phyloP scores from a whole-genome alignment of 2,329 filamentous ascomycete species.

The Venturia aucupariae region DNA sequence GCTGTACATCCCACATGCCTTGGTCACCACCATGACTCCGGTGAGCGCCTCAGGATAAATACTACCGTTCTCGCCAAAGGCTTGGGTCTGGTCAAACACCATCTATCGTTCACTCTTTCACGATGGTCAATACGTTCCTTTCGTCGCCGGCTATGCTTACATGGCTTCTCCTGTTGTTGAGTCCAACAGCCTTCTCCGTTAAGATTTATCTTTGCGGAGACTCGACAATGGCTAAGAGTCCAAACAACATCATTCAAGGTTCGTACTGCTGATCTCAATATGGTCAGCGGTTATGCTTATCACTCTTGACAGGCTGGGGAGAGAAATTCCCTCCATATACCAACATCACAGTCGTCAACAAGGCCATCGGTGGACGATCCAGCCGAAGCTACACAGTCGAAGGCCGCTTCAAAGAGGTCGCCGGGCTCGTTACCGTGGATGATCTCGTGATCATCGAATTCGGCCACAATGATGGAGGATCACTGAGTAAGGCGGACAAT shows the following conservation, averaged over 20 bases:
- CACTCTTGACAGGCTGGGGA: slow-evolving; percentile 48
- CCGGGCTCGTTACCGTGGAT: slow-evolving; percentile 42
- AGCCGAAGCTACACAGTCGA: slow-evolving; percentile 59
- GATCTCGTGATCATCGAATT: slow-evolving; percentile 65
- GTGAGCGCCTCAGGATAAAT: background rate
- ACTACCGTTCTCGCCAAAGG: background rate
- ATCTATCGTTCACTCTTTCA: slow-evolving; percentile 2
- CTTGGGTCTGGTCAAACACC: too few relatives aligned
- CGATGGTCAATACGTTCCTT: background rate
- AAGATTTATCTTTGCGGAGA: slow-evolving; percentile 13
- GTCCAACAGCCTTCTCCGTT: background rate
- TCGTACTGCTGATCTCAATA: too few relatives aligned
- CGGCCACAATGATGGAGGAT: slow-evolving; percentile 62
- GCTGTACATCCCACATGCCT: background rate
- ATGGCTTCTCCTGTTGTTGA: background rate
- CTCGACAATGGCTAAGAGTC: slow-evolving; percentile 12
- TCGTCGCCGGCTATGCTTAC: background rate
- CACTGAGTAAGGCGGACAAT: slow-evolving; percentile 48
- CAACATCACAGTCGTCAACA: slow-evolving; percentile 47
- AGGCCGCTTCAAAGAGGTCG: slow-evolving; percentile 52
- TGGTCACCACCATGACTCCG: background rate
- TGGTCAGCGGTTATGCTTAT: background rate
- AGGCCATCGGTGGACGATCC: slow-evolving; percentile 56
- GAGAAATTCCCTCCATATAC: slow-evolving; percentile 47
- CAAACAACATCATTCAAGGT: background rate